phyloP scores from a whole-genome alignment of 495 filamentous ascomycete species.

The Apodospora peruviana region DNA sequence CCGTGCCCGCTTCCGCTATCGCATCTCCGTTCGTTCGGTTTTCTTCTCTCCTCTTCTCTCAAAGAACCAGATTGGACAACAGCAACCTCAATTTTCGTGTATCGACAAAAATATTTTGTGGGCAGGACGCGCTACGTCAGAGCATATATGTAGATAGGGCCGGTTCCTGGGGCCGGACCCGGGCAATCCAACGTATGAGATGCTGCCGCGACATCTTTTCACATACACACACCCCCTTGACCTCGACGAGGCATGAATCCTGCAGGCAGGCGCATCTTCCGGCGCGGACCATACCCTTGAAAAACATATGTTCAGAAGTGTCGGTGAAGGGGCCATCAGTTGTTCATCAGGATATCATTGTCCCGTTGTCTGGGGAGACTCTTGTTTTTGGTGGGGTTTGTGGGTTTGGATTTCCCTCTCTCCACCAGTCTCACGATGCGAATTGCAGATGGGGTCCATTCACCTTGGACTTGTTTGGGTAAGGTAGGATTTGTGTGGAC shows the following conservation, averaged over 20 bases:
- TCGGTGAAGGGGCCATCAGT: conserved; percentile 21
- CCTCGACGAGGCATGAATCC: conserved; percentile 15
- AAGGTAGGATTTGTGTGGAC: conserved; percentile 10
- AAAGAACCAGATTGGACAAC: conserved; percentile 19
- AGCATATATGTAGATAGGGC: too few species aligned
- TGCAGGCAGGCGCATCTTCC: conserved; percentile 19
- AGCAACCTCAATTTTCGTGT: conserved; percentile 15
- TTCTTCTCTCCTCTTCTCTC: conserved; percentile 14
- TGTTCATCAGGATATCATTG: conserved; percentile 11
- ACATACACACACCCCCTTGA: too few species aligned
- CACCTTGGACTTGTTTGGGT: conserved; percentile 15
- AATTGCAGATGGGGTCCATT: too few species aligned
- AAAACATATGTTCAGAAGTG: conserved; percentile 18
- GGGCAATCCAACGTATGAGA: conserved; percentile 18
- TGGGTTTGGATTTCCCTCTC: conserved; percentile 7
- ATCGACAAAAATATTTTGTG: conserved; percentile 18
- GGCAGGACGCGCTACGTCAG: conserved; percentile 26
- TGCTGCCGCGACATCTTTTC: conserved; percentile 17
- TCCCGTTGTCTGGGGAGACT: neutral
- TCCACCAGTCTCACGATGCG: too few species aligned
- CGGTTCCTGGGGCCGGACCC: conserved; percentile 9
- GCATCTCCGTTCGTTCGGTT: neutral
- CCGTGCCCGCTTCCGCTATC: neutral
- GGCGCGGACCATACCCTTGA: conserved; percentile 7
- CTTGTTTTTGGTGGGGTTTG: conserved; percentile 10